Percentiles rank a stretch among this genome's conserved stretches.
Conservation (phyloP, 2,329 filamentous ascomycete species). For the Botryotinia narcissicola region DNA sequence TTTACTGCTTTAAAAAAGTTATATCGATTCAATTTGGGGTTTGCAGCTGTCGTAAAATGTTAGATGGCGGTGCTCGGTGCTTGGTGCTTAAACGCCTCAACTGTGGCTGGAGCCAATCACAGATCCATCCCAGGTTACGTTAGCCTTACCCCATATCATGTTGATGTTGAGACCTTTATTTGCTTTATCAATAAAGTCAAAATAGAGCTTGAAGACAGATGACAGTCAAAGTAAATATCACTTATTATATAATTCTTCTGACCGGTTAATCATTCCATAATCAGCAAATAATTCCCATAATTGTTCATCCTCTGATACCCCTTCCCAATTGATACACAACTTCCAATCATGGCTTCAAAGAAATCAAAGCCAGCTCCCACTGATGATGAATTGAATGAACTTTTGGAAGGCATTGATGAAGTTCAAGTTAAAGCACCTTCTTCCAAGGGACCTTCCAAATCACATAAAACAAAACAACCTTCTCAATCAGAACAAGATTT, state of each 20-base stretch:
- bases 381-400: conserved; percentile 63
- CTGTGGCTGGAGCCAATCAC: conserved; percentile 22
- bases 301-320: neutral
- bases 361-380: conserved; percentile 55
- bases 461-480: conserved; percentile 40
- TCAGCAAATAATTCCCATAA: neutral
- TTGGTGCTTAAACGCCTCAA: conserved; percentile 1
- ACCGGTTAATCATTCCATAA: neutral
- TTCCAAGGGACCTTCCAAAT: conserved; percentile 38
- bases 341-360: conserved; percentile 52
- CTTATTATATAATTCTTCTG: neutral
- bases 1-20: conserved; percentile 18
- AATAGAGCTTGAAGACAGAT: neutral
- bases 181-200: conserved; percentile 13
- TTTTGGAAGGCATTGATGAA: conserved; percentile 61
- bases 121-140: neutral
- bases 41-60: conserved; percentile 5
- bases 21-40: conserved; percentile 10
- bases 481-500: conserved; percentile 61
- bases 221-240: neutral
- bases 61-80: conserved; percentile 2
- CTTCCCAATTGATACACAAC: neutral
- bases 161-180: conserved; percentile 4
- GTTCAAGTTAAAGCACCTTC: conserved; percentile 49
- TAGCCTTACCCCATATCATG: neutral